Evolutionary conservation across 2,329 filamentous ascomycete species (phyloP), one percentile per base, ranked within the genome.

Genomic region (Boeremia exigua): DNA sequence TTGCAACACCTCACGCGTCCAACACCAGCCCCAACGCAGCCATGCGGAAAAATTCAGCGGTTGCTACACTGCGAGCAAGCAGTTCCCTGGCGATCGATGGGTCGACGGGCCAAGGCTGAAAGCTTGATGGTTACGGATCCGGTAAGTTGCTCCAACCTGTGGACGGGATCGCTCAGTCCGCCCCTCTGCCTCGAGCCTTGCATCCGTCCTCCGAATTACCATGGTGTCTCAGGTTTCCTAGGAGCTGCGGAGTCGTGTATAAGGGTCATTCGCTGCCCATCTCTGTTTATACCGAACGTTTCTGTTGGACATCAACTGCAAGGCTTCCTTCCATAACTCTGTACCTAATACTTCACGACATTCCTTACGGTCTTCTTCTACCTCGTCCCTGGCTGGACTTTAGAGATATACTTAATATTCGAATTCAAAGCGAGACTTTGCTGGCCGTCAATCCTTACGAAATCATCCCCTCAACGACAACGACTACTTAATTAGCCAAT

Each of bases 361-460:
- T 62, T 75, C 71, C 61, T 74, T 74, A 69, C 65, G 60, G 58
- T 74, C 70, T 64, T 59, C 61, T 71, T 74, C 67, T 68, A 63
- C 58, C 63, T 62, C 58, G 73, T 76, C 73, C 73, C 73, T 76
- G 73, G 73, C 72, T 76, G 73, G 73, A 76, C 73, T 66, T 63
- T 61, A 60, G 59, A 67, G 64, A 65, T 69, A 53, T 17, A 71
- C 65, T 66, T 73, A 75, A 72, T 75, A 63, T 59, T 62, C 62
- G 60, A 67, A 66, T 65, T 65, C 70, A 73, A 72, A 75, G 67
- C 72, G 59, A 72, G 70, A 66, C 68, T 73, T 75, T 75, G 72
- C 71, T 74, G 67, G 70, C 56, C 54, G 59, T 69, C 66, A 48
- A 57, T 71, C 67, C 48, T 64, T 66, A 51, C 42, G 53, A 59